Conservation (phyloP, 139 green algal species). For the Coelastrella sp. region DNA sequence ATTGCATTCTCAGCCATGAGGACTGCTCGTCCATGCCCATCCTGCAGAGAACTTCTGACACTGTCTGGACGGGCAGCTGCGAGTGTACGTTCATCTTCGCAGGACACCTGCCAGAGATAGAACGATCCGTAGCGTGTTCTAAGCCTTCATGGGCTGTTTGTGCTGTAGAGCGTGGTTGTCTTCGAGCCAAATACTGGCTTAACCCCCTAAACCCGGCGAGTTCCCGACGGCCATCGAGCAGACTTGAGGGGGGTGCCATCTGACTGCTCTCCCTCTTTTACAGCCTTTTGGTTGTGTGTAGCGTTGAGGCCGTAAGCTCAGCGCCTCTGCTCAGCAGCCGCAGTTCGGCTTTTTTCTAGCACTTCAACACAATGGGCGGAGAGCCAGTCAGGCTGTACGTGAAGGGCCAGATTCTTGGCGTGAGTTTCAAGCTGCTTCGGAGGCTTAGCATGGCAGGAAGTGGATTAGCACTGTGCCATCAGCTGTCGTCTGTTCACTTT, state of each 20-base stretch:
- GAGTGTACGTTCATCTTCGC: no score
- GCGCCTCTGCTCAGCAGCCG: conserved; percentile 22
- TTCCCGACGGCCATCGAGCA: conserved; percentile 36
- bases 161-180: no score
- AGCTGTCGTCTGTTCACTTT: no score
- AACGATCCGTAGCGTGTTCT: no score
- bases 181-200: no score
- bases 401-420: conserved; percentile 72
- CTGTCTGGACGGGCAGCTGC: no score
- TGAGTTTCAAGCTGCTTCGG: not conserved
- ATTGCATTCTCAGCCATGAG: no score
- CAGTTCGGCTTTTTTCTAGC: conserved; percentile 1
- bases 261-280: not conserved
- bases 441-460: not conserved
- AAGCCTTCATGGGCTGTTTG: no score
- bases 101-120: no score
- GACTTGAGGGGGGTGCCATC: not conserved
- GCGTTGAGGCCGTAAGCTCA: not conserved
- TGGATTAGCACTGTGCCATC: no score
- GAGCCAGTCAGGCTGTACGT: conserved; percentile 70
- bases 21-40: no score
- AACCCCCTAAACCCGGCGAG: not conserved
- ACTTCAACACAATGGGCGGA: conserved; percentile 35
- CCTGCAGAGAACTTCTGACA: no score
- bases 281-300: not conserved